Percentiles rank a stretch among this genome's conserved stretches.
phyloP scores from a whole-genome alignment of 257 asterid species.

The Buddleja alternifolia region DNA sequence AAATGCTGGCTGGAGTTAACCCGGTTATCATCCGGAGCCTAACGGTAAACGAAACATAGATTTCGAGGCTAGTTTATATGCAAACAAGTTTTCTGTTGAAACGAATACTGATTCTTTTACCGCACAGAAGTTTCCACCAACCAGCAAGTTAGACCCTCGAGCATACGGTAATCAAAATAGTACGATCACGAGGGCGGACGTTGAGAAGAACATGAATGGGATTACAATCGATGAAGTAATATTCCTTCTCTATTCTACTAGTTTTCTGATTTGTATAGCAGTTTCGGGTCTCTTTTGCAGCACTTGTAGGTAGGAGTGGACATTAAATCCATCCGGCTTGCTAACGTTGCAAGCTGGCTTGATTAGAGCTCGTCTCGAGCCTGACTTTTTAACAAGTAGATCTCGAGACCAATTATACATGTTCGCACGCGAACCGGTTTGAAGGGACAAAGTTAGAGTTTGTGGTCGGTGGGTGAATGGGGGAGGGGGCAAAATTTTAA shows the following conservation, averaged over 20 bases:
- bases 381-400: too few species aligned
- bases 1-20: constrained; percentile 96
- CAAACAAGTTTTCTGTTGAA: not conserved
- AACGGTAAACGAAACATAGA: constrained; percentile 43
- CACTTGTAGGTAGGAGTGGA: too few species aligned
- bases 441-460: too few species aligned
- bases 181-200: constrained; percentile 52
- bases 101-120: constrained; percentile 12
- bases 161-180: constrained; percentile 74
- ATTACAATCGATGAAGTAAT: constrained; percentile 67
- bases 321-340: too few species aligned
- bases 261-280: not conserved
- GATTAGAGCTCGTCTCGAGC: too few species aligned
- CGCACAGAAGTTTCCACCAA: constrained; percentile 82
- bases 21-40: constrained; percentile 75
- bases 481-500: too few species aligned
- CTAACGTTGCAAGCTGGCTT: too few species aligned
- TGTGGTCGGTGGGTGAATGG: too few species aligned
- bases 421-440: too few species aligned
- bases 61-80: not conserved
- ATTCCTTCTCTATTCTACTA: constrained; percentile 8
- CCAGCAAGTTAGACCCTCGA: constrained; percentile 58
- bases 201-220: constrained; percentile 71
- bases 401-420: too few species aligned
- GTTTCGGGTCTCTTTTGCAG: too few species aligned